A percentile compares a stretch with the other conserved stretches of the same genome.
Evolutionary conservation across 371 early-diverging fungal species (phyloP).

Genomic region (Mortierella sp.): DNA sequence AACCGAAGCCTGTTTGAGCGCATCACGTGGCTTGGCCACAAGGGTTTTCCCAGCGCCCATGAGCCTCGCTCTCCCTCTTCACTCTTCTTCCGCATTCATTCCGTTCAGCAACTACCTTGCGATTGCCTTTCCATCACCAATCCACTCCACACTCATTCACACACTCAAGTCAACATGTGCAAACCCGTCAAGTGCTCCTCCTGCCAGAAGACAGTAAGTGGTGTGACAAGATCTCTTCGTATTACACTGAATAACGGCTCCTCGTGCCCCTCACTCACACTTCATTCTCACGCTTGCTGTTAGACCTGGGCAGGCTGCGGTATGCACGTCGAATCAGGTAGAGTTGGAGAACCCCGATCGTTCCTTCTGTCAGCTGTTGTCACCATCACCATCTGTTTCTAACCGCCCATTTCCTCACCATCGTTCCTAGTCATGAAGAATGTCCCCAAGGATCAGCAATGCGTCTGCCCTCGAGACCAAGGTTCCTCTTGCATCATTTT

Average conservation of each 20-base stretch:
- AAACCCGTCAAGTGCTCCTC: slow-evolving; percentile 41
- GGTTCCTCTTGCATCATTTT: slow-evolving; percentile 46
- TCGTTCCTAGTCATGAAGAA: slow-evolving; percentile 34
- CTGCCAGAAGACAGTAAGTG: slow-evolving; percentile 43
- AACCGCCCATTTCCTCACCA: not conserved
- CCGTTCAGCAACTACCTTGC: not conserved
- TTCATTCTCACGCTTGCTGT: not conserved
- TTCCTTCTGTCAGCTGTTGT: no score
- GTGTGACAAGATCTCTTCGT: not conserved
- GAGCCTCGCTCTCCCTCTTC: not conserved
- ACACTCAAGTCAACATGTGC: slow-evolving; percentile 25
- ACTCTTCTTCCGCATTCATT: slow-evolving; percentile 2
- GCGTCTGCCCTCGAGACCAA: slow-evolving; percentile 51
- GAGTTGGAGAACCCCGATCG: not conserved
- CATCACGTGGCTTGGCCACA: no score
- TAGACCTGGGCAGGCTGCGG: slow-evolving; percentile 53
- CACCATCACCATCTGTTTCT: not conserved
- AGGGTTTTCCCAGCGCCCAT: no score
- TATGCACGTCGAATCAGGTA: slow-evolving; percentile 42
- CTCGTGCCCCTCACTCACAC: not conserved
- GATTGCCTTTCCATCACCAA: not conserved
- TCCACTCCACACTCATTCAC: not conserved
- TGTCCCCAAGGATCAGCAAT: slow-evolving; percentile 45
- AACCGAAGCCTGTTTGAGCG: no score
- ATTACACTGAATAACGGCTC: not conserved